Conservation (phyloP, 108 stramenopile species). For the Nannochloropsis oceanica region DNA sequence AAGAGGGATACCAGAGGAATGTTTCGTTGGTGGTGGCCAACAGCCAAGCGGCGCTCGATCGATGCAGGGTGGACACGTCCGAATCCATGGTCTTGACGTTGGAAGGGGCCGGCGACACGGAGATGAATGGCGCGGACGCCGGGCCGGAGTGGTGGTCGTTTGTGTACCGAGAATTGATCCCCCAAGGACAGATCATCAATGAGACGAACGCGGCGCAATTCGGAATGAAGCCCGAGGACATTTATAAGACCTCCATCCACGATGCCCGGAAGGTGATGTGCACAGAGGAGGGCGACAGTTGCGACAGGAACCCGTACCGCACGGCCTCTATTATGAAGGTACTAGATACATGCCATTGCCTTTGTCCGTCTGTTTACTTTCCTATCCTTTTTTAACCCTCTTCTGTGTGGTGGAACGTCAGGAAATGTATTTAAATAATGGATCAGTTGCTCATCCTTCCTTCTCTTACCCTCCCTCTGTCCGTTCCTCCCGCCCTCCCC, state of each 20-base stretch:
- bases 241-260: neutral
- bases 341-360: neutral
- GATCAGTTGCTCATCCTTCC: no score
- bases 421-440: no score
- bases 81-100: neutral
- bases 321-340: neutral
- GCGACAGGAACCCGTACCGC: neutral
- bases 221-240: neutral
- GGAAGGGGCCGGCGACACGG: neutral
- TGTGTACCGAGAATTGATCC: neutral
- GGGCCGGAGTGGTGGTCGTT: neutral
- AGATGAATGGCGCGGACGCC: neutral
- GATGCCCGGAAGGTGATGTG: neutral
- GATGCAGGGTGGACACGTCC: neutral
- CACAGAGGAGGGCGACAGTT: neutral
- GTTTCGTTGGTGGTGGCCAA: neutral
- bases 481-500: neutral
- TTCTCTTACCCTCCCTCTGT: neutral
- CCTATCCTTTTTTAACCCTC: neutral
- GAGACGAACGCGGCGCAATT: neutral
- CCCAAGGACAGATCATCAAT: neutral
- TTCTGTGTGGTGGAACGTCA: neutral
- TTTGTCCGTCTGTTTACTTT: neutral
- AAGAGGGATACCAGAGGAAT: neutral
- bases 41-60: neutral